phyloP scores from a whole-genome alignment of 768 basidiomycete genomes.

The Pluteus cervinus region DNA sequence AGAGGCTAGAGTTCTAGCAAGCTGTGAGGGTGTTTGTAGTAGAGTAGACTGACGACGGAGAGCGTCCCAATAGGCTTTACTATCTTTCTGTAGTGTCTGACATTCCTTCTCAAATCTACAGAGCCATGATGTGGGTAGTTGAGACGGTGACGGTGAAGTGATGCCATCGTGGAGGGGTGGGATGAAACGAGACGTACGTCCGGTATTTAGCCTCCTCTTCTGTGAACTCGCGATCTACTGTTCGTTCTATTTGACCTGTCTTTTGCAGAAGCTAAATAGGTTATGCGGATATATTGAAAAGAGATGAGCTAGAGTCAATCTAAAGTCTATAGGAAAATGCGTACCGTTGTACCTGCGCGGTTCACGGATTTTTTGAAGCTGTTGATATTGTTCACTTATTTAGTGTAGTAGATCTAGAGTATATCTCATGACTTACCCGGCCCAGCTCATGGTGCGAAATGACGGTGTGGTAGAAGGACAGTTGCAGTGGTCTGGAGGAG shows the following conservation, averaged over 20 bases:
- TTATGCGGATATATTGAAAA: no score
- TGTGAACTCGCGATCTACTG: conserved; percentile 88
- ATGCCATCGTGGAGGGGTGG: conserved; percentile 1
- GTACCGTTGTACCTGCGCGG: conserved; percentile 84
- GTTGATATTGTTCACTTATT: conserved; percentile 8
- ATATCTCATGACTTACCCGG: conserved; percentile 44
- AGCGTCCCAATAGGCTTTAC: conserved; percentile 90
- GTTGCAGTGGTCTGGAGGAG: neutral
- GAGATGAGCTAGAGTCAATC: conserved; percentile 10
- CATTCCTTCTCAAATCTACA: conserved; percentile 98
- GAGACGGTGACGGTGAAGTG: neutral
- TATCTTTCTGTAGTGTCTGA: conserved; percentile 87
- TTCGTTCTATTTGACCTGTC: conserved; percentile 96
- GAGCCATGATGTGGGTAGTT: conserved; percentile 6
- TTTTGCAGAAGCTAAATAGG: conserved; percentile 80
- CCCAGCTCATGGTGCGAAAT: conserved; percentile 43
- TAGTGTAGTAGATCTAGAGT: neutral
- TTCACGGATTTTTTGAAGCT: conserved; percentile 94
- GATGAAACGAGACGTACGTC: conserved; percentile 50
- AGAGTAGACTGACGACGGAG: conserved; percentile 66
- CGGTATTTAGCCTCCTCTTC: conserved; percentile 90
- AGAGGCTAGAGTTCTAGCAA: neutral
- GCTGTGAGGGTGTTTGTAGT: conserved; percentile 1
- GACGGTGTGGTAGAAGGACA: neutral
- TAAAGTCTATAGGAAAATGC: conserved; percentile 14